phyloP scores from a whole-genome alignment of 805 yeast species.

The Yamadazyma olivae region DNA sequence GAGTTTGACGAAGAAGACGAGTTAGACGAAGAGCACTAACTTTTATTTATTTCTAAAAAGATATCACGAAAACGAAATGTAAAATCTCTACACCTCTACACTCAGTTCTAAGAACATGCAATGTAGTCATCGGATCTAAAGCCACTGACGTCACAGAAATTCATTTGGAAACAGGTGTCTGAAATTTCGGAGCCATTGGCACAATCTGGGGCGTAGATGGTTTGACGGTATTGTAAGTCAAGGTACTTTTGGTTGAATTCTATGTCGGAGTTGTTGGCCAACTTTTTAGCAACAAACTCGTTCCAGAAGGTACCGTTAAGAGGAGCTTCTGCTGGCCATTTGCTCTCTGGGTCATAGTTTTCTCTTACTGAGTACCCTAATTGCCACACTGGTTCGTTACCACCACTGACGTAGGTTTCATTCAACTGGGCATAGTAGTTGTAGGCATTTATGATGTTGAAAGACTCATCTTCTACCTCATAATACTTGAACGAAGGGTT shows the following conservation, averaged over 20 bases:
- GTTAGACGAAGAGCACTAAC: conserved; percentile 1
- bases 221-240: conserved; percentile 47
- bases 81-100: not conserved
- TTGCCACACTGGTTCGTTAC: conserved; percentile 60
- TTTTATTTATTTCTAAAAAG: no score
- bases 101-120: not conserved
- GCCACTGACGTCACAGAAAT: conserved; percentile 17
- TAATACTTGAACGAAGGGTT: conserved; percentile 77
- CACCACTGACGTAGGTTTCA: conserved; percentile 50
- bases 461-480: conserved; percentile 59
- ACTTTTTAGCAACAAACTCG: conserved; percentile 11
- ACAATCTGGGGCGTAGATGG: conserved; percentile 56
- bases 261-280: conserved; percentile 23
- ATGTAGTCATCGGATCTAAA: conserved; percentile 9
- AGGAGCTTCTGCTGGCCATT: conserved; percentile 60
- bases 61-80: not conserved
- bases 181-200: conserved; percentile 20
- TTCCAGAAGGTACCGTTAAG: conserved; percentile 72
- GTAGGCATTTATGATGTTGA: conserved; percentile 56
- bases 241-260: conserved; percentile 49
- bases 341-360: conserved; percentile 44
- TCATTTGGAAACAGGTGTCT: conserved; percentile 17
- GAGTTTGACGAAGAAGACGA: conserved; percentile 5
- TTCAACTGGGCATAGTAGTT: conserved; percentile 61
- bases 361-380: conserved; percentile 65